Conservation (phyloP, 805 yeast species). For the Lachancea mirantina region DNA sequence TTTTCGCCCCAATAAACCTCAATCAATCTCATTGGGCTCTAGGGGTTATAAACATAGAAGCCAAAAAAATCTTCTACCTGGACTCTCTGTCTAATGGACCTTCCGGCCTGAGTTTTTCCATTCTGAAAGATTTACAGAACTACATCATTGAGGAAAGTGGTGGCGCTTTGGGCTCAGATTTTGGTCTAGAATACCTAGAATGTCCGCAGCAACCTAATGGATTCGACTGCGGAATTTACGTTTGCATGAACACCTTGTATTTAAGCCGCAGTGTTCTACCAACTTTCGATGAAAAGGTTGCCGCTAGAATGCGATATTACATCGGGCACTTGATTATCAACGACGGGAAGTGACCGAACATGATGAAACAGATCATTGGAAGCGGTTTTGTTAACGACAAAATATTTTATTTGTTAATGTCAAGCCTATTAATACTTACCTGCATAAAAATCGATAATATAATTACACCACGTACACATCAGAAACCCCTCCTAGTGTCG, state of each 20-base stretch:
- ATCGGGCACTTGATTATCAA: constrained; percentile 28
- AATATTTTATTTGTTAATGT: too few relatives aligned
- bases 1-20: constrained; percentile 82
- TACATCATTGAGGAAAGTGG: constrained; percentile 67
- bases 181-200: constrained; percentile 28
- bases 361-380: too few relatives aligned
- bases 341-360: too few relatives aligned
- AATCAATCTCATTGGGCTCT: constrained; percentile 88
- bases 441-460: too few relatives aligned
- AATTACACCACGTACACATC: too few relatives aligned
- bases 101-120: constrained; percentile 29
- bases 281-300: constrained; percentile 58
- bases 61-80: constrained; percentile 54
- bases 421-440: too few relatives aligned
- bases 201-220: constrained; percentile 89
- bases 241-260: constrained; percentile 68
- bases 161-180: constrained; percentile 31
- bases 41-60: constrained; percentile 62
- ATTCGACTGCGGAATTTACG: constrained; percentile 90
- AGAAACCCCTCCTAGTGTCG: too few relatives aligned
- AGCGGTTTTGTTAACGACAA: too few relatives aligned
- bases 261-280: constrained; percentile 46
- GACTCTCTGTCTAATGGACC: constrained; percentile 59
- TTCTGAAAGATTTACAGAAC: constrained; percentile 43
- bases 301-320: constrained; percentile 52